Conservation (phyloP, 2,329 filamentous ascomycete species). For the Cladosporium phlei region DNA sequence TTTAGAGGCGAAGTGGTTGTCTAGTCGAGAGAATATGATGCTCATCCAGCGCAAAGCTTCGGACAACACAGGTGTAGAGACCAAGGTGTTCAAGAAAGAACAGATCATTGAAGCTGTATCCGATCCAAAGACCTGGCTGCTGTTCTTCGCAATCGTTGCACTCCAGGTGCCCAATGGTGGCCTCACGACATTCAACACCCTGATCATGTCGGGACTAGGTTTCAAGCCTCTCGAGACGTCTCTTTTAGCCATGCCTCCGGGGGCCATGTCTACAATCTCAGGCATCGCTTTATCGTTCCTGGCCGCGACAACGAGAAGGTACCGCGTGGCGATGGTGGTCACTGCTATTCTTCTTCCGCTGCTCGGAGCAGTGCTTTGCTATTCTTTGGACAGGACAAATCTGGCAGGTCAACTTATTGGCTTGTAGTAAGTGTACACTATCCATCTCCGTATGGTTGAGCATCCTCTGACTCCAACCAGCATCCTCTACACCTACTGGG, state of each 20-base stretch:
- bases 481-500: conserved; percentile 26
- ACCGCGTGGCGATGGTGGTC: conserved; percentile 53
- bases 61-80: background rate
- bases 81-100: conserved; percentile 33
- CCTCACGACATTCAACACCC: too few species aligned
- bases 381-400: conserved; percentile 43
- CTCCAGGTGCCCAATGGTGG: conserved; percentile 57
- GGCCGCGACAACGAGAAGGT: conserved; percentile 50
- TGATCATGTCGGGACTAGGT: too few species aligned
- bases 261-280: too few species aligned
- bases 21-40: background rate
- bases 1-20: background rate
- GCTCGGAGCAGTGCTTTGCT: conserved; percentile 53
- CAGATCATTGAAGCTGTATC: conserved; percentile 57
- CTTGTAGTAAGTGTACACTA: too few species aligned
- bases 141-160: conserved; percentile 64
- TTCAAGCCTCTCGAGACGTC: too few species aligned
- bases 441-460: too few species aligned
- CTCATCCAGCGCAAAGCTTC: background rate
- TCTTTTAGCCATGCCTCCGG: too few species aligned
- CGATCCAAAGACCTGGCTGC: conserved; percentile 53
- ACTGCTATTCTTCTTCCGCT: conserved; percentile 55
- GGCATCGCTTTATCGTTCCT: too few species aligned
- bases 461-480: too few species aligned
- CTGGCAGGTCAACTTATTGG: conserved; percentile 47